Percentiles rank a stretch among this genome's conserved stretches.
Conservation (phyloP, 2,329 filamentous ascomycete genomes). For the Fusarium sp. region DNA sequence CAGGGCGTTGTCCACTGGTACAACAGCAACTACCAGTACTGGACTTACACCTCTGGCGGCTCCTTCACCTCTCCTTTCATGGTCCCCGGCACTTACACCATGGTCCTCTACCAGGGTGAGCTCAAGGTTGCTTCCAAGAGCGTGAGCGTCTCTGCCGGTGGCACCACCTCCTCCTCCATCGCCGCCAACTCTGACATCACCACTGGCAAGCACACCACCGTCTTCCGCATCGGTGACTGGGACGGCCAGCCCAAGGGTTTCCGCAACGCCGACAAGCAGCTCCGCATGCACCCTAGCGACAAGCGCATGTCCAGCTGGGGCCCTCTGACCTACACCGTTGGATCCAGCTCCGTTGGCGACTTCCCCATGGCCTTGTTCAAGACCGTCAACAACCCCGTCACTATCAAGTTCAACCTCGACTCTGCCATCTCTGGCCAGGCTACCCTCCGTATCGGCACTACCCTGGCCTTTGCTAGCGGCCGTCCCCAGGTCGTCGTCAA, state of each 20-base stretch:
- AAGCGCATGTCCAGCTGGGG: conserved; percentile 71
- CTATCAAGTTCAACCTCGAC: conserved; percentile 67
- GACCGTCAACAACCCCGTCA: conserved; percentile 66
- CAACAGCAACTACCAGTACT: conserved; percentile 72
- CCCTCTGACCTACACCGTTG: conserved; percentile 70
- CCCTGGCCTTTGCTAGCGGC: conserved; percentile 68
- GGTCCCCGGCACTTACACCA: conserved; percentile 76
- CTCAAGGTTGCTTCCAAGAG: conserved; percentile 62
- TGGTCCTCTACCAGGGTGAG: conserved; percentile 71
- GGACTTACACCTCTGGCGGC: conserved; percentile 66
- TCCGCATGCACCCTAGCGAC: conserved; percentile 76
- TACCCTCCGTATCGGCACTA: conserved; percentile 73
- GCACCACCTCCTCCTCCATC: conserved; percentile 61
- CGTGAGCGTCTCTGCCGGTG: conserved; percentile 62
- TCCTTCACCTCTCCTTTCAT: conserved; percentile 72
- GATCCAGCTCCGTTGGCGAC: conserved; percentile 59
- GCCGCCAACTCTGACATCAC: conserved; percentile 56
- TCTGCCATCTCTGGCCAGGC: conserved; percentile 60
- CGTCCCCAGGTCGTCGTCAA: conserved; percentile 69
- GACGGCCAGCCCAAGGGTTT: conserved; percentile 73
- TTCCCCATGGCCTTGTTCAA: conserved; percentile 77
- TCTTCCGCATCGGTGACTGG: conserved; percentile 74
- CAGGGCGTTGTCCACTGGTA: conserved; percentile 73
- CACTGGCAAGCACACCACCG: conserved; percentile 59
- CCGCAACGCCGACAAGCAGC: conserved; percentile 73